Evolutionary conservation across 78 protist species (phyloP).

Genomic region (Polysphondylium violaceum): DNA sequence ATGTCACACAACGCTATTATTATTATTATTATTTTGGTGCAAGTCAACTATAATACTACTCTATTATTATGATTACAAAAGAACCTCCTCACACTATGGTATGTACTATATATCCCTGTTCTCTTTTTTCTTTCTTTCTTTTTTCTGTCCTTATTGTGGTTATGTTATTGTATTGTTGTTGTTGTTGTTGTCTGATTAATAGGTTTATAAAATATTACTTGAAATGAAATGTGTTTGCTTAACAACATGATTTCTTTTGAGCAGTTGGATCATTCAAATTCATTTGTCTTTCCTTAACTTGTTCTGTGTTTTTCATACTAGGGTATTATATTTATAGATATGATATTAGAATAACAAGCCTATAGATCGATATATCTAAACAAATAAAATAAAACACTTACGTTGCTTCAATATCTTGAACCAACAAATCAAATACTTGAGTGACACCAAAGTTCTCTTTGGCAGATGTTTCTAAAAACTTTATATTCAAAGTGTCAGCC

Average conservation of each 20-base stretch:
- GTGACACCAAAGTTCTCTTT: conserved; percentile 69
- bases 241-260: conserved; percentile 16
- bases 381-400: conserved; percentile 2
- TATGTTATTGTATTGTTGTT: too few species aligned
- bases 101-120: too few species aligned
- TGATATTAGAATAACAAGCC: background rate
- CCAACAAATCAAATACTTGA: conserved; percentile 57
- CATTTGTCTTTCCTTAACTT: background rate
- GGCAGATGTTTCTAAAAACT: conserved; percentile 54
- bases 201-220: too few species aligned
- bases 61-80: too few species aligned
- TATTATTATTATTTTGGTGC: too few species aligned
- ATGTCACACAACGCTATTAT: too few species aligned
- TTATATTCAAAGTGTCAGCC: conserved; percentile 50
- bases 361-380: background rate
- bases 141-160: too few species aligned
- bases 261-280: background rate
- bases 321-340: background rate
- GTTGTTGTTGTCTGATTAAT: too few species aligned
- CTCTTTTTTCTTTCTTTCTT: too few species aligned
- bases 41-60: too few species aligned
- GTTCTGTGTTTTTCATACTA: conserved; percentile 28
- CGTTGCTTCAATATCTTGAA: conserved; percentile 71
- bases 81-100: too few species aligned
- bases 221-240: too few species aligned